Evolutionary conservation across 2,329 filamentous ascomycete species (phyloP).

Genomic region (Botrytis tulipae): DNA sequence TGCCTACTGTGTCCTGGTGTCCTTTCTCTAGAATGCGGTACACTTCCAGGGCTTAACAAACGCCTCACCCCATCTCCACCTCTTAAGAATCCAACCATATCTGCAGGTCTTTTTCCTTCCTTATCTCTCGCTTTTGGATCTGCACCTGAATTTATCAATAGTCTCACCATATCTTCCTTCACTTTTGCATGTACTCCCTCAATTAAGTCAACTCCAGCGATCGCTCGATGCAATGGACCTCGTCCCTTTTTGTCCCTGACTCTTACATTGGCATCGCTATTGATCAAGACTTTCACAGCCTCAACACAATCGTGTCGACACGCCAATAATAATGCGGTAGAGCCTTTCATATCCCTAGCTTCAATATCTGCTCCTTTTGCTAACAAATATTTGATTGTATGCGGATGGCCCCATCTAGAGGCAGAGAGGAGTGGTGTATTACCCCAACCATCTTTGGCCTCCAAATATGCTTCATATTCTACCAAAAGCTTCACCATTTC

Average conservation of each 20-base stretch:
- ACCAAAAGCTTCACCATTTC: constrained; percentile 24
- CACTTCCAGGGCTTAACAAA: constrained; percentile 19
- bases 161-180: constrained; percentile 26
- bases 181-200: constrained; percentile 18
- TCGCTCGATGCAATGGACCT: constrained; percentile 26
- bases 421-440: constrained; percentile 27
- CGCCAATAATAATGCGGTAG: constrained; percentile 25
- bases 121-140: constrained; percentile 24
- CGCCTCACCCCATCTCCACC: constrained; percentile 26
- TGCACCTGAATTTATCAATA: constrained; percentile 27
- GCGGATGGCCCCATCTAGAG: constrained; percentile 24
- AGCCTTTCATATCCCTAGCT: constrained; percentile 24
- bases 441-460: constrained; percentile 21
- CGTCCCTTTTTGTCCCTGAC: constrained; percentile 27
- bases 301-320: constrained; percentile 25
- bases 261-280: constrained; percentile 23
- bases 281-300: constrained; percentile 22
- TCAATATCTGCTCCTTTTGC: constrained; percentile 24
- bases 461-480: constrained; percentile 22
- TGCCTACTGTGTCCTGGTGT: not conserved
- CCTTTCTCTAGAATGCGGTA: not conserved
- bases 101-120: constrained; percentile 24
- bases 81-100: constrained; percentile 22
- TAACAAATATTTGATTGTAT: constrained; percentile 21
- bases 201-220: constrained; percentile 25